Evolutionary conservation across 2,329 filamentous ascomycete genomes (phyloP), one percentile per base, ranked within the genome.

Genomic region (Penicillium hesseltinei): DNA sequence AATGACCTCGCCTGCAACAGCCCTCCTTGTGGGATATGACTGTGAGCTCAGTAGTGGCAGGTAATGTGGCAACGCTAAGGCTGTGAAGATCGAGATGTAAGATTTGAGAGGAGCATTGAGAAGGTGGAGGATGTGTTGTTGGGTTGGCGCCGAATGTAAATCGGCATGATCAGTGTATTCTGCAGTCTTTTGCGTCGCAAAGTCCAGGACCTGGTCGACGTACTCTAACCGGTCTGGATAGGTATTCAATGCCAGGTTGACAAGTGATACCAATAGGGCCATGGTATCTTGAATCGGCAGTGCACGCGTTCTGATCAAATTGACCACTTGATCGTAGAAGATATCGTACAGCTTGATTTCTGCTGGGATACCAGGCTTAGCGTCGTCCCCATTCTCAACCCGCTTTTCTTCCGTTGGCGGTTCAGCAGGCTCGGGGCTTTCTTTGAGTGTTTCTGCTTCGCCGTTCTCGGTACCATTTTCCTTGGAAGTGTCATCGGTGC

Each of bases 81-180:
- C 93, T n/a, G 94, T 99, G 71, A 99, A 99, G 42, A 97, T 87
- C 5, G 93, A 97, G 55, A 88, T 84, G 73, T 99, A 99, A 62
- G 90, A 87, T 73, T 91, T 89, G 59, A 97, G 84, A 0, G 94
- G 94, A 8, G 91, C 91, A 66, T 94, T 88, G n/a, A 99, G 84
- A 23, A 99, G 86, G 51, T 88, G 90, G 58, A 97, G 83, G 43
- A 99, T 86, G 67, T 91, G 95, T 65, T 92, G 88, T 77, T 99
- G 95, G 10, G 92, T 90, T 5, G 88, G 85, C 57, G 88, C 84
- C 4, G 92, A 93, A 76, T 97, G 94, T 29, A 99, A 81, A 69
- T 99, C 94, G n/a, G 94, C 88, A 66, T 92, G 96, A 75, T 96
- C 97, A 57, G 90, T 87, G 74, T 95, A 91, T 72, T 97, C 91